Base-by-base conservation (phyloP, 306 rosid species). In the Abrus precatorius region DNA sequence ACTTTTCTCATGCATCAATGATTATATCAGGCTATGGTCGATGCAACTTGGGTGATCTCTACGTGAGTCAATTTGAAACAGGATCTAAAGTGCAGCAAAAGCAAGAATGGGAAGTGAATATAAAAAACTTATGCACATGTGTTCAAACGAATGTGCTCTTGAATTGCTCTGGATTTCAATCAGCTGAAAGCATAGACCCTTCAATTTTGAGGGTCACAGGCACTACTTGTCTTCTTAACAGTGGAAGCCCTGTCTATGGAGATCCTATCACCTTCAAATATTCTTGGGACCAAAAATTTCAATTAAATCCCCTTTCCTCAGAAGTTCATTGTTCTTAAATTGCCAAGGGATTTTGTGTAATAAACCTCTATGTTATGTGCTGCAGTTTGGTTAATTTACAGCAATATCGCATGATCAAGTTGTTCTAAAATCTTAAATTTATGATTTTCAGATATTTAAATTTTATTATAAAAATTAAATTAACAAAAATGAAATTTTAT, bases 151-250 rank as follows among this genome's bases (percentile, higher is more conserved):
- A 40, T 5, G 63, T 88, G 1, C 34, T 27, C 7, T 11, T 87
- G 6, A 67, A 74, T 2, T 87, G 91, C 49, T n/a, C 1, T 0
- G 91, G 88, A 29, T 91, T 86, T 65, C 34, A 80, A 38, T 64
- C 87, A 0, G 34, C 20, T 0, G 36, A 76, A 33, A n/a, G 27
- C 2, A 2, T 85, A 4, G 81, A 89, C 44, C 74, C 90, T 34
- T 68, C 80, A 5, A 3, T 89, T 41, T 54, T 89, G 47, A 13
- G 13, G 2, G 13, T 70, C 1, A 45, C 60, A 1, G 86, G 74
- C 0, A 6, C 38, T 7, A 56, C 2, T 7, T 85, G 93, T 80
- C 14, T 77, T 13, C 50, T 89, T 77, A 82, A 77, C 11, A 29
- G 9, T 33, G 90, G 90, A 9, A 66, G 9, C 0, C 75, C 90